A percentile compares a stretch with the other conserved stretches of the same genome.
Evolutionary conservation across 2,329 filamentous ascomycete genomes (phyloP).

Genomic region (Diaporthe humulicola): DNA sequence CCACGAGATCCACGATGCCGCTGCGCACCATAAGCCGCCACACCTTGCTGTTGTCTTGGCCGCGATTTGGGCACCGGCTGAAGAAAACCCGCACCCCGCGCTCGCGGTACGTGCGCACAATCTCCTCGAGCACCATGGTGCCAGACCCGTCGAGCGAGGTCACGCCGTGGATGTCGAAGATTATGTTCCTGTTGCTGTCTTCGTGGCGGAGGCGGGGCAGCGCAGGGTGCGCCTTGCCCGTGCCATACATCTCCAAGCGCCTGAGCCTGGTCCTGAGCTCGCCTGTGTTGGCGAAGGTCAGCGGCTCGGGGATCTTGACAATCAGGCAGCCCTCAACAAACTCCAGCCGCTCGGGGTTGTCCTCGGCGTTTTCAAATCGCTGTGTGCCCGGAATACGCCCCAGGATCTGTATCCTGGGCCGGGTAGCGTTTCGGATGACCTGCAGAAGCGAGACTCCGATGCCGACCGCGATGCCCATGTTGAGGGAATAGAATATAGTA

Average conservation of each 20-base stretch:
- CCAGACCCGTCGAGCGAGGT: conserved; percentile 94
- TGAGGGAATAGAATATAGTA: conserved; percentile 95
- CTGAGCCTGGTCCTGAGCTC: conserved; percentile 87
- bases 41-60: conserved; percentile 63
- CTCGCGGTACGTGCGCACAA: conserved; percentile 84
- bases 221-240: conserved; percentile 85
- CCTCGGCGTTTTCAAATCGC: conserved; percentile 87
- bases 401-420: conserved; percentile 95
- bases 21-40: conserved; percentile 81
- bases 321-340: conserved; percentile 94
- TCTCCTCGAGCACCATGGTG: conserved; percentile 90
- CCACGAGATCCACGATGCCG: conserved; percentile 87
- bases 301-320: conserved; percentile 95
- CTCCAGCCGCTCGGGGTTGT: conserved; percentile 80
- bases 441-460: conserved; percentile 91
- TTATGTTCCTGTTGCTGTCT: conserved; percentile 91
- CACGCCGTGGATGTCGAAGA: conserved; percentile 98
- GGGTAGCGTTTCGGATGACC: conserved; percentile 90
- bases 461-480: conserved; percentile 92
- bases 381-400: conserved; percentile 88
- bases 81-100: conserved; percentile 85
- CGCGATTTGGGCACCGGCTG: conserved; percentile 63
- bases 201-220: conserved; percentile 81
- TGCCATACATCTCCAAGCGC: conserved; percentile 92
- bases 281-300: conserved; percentile 97